Evolutionary conservation across 1,284 basidiomycete species (phyloP), one percentile per base, ranked within the genome.

Genomic region (Mrakiaceae sp.): DNA sequence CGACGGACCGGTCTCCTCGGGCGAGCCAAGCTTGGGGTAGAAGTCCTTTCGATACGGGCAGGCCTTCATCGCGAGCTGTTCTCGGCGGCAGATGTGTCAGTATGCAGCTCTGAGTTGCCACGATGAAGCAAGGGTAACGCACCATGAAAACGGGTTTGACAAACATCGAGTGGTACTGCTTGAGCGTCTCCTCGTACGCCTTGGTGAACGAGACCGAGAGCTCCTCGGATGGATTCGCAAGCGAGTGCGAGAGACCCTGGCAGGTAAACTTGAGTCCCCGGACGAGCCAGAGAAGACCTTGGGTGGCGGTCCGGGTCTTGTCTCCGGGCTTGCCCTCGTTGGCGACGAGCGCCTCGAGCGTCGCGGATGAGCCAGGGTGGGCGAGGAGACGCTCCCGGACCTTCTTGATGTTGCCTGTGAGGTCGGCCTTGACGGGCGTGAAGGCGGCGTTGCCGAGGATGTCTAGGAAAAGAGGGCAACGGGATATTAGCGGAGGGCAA

Each of bases 341-440:
- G 72, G 82, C 82, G 8, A 96, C 85, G 49, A 99, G 83, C 64
- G 81, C 78, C 76, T 98, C 89, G 51, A 99, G 83, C 2, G 95
- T 97, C 47, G 77, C 76, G 1, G 87, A 91, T 69, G 82, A 74
- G 4, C 77, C 77, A 3, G 86, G 86, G 52, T 81, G 78, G 3
- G 85, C 82, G 51, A 86, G 80, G 74, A 90, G 88, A 58, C 92
- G 85, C 12, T 84, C 81, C 67, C 87, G 84, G 66, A 97, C 86
- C 92, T 96, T 96, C 93, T 95, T 79, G 75, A 98, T 96, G 79
- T 99, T 99, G 42, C 92, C 90, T 67, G 84, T 88, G 71, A 99
- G 76, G 78, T 99, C 96, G 70, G 77, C 83, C 77, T 93, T 86
- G 6, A 99, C 95, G 40, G 88, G 81, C 3, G 79, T 71, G 75